Evolutionary conservation across 805 yeast genomes (phyloP), one percentile per base, ranked within the genome.

Genomic region (Brettanomyces sp.): DNA sequence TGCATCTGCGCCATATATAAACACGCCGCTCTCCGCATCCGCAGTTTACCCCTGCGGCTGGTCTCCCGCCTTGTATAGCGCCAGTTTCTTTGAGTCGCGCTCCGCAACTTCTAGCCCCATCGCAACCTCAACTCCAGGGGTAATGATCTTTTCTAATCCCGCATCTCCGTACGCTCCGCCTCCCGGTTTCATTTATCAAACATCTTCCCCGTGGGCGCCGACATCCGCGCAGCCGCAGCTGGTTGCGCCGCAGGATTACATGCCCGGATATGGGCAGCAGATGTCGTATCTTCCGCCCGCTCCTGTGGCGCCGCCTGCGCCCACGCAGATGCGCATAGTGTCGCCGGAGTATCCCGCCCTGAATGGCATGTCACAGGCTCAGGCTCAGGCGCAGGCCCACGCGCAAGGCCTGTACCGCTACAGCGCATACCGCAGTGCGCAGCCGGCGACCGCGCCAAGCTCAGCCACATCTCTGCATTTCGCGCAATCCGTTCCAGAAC

Each of bases 1-100:
- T 2, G 11, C 35, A 32, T 11, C n/a, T 13, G 35, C n/a, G 35
- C 11, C 35, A 11, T 13, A 11, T 32, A 11, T 40, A 9, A 14
- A 18, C 11, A 43, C 49, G 5, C 47, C 49, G 18, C 45, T 41
- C 14, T 44, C 49, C 11, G 46, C 43, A 11, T 21, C 18, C 32
- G 18, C 42, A 14, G 13, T 14, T 22, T 22, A 25, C 12, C 21
- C 41, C 14, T 22, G 24, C 30, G 12, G 9, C 7, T n/a, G 22
- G 35, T 28, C 23, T 7, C 34, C 36, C 11, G 21, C 34, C 12
- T 14, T 22, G 7, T n/a, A 28, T 24, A n/a, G 14, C 23, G 36
- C 36, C 30, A 4, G 25, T 3, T 32, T n/a, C 32, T 24, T 25
- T 24, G 34, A 18, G 7, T 14, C 33, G 14, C 22, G 34, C 22